These are phyloP conservation scores for Scedosporium minutisporum DNA, from an alignment of 2,329 filamentous ascomycete genomes.

Conservation along the genomic window DNA sequence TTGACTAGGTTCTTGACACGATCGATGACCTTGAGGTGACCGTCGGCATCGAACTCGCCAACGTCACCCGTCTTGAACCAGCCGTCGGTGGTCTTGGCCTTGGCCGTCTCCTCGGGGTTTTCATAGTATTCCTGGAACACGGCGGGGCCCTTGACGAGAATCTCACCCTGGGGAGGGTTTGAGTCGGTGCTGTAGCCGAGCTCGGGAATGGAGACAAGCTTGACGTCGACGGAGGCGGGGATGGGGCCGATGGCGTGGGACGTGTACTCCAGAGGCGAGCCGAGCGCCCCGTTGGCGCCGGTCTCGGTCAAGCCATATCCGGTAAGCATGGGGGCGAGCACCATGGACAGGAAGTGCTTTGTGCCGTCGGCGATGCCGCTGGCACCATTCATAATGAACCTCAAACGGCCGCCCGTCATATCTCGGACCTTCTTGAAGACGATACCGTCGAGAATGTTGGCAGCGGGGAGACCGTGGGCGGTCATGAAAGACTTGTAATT, in stretches of 20 bases:
- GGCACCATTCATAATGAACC: constrained; percentile 89
- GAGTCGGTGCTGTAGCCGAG: constrained; percentile 73
- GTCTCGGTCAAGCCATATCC: constrained; percentile 96
- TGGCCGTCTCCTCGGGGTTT: constrained; percentile 75
- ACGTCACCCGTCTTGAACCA: constrained; percentile 99
- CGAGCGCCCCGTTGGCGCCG: constrained; percentile 70
- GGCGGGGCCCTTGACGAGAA: constrained; percentile 72
- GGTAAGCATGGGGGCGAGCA: constrained; percentile 85
- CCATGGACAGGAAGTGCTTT: constrained; percentile 81
- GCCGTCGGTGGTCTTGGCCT: constrained; percentile 68
- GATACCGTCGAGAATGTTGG: constrained; percentile 63
- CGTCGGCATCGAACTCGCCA: constrained; percentile 73
- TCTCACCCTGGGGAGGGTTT: constrained; percentile 79
- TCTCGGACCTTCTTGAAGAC: constrained; percentile 91
- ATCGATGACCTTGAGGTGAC: constrained; percentile 81
- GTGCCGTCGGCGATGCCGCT: constrained; percentile 84
- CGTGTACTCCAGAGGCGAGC: constrained; percentile 78
- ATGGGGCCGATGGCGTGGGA: constrained; percentile 68
- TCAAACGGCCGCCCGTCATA: constrained; percentile 77
- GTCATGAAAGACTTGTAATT: constrained; percentile 51
- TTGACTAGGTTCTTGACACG: constrained; percentile 98
- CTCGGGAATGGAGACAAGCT: constrained; percentile 83
- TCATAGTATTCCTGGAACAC: constrained; percentile 74
- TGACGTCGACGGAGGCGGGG: constrained; percentile 70
- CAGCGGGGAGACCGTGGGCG: constrained; percentile 51